A percentile compares a stretch with the other conserved stretches of the same genome.
Evolutionary conservation across 257 asterid species (phyloP).

Genomic region (Datura wrightii): DNA sequence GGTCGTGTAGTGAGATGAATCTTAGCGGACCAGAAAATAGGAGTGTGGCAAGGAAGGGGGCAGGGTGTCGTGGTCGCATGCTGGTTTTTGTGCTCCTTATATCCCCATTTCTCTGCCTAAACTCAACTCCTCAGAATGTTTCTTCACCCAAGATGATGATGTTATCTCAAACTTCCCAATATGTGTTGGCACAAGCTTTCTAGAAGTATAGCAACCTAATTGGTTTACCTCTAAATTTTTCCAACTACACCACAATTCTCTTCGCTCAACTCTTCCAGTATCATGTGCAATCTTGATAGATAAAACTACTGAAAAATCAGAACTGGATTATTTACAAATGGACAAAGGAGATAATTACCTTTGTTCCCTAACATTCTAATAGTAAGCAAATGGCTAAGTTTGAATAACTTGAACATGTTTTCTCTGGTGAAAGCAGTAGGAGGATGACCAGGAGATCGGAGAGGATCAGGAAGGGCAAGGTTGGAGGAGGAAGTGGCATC

Average conservation of each 20-base stretch:
- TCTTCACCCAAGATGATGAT: background rate
- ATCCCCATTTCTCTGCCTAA: slow-evolving; percentile 13
- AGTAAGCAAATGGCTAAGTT: background rate
- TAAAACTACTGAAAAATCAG: background rate
- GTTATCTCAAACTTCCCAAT: background rate
- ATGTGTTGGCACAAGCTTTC: slow-evolving; percentile 5
- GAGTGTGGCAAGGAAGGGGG: background rate
- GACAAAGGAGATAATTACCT: slow-evolving; percentile 18
- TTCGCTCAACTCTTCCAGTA: background rate
- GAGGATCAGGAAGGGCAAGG: slow-evolving; percentile 14
- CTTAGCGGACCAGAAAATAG: background rate
- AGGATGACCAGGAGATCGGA: background rate
- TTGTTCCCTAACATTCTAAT: background rate
- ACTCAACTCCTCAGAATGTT: background rate
- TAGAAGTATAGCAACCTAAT: background rate
- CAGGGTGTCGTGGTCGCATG: background rate
- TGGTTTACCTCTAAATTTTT: background rate
- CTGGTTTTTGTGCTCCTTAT: background rate
- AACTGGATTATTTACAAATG: slow-evolving; percentile 12
- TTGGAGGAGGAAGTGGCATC: slow-evolving; percentile 18
- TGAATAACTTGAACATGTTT: slow-evolving; percentile 14
- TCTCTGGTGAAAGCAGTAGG: slow-evolving; percentile 26
- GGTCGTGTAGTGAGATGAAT: background rate
- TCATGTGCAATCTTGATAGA: slow-evolving; percentile 17
- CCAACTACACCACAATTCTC: background rate